Evolutionary conservation across 768 basidiomycete species (phyloP), one percentile per base, ranked within the genome.

Genomic region (Rhodotorula graminis): DNA sequence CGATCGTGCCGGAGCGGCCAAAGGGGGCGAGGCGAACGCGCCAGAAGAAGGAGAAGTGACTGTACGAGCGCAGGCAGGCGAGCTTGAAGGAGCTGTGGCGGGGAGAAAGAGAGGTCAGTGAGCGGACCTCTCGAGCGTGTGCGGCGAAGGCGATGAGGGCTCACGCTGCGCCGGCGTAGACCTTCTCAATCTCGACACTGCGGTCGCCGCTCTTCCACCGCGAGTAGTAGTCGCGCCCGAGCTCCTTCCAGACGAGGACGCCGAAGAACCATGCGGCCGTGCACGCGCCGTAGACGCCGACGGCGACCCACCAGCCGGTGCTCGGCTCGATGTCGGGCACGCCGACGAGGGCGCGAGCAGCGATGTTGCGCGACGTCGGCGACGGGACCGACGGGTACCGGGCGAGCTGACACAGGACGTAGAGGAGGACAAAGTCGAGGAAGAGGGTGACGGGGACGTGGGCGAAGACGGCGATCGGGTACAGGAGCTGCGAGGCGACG

Each of bases 361-460:
- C 42, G 37, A 68, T 21, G 61, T 50, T 65, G 19, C 21, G 49
- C 18, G 63, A 23, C 3, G 66, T 52, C 23, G 50, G 50, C 27
- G 50, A 42, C 5, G 71, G 71, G 55, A 72, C 49, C 10, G 74
- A 50, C 10, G 70, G 71, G 52, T 40, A 62, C 7, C 61, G 52
- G 3, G 69, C 70, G 65, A 72, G 57, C 58, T 76, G 74, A 15
- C 25, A 10, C 57, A 76, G 65, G 55, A 65, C 27, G 74, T 76
- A 72, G 31, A 72, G 42, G 61, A 67, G 61, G 58, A 62, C 66
- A 61, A 67, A 76, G 64, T 72, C 74, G 71, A 76, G 74, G 62
- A 72, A 76, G 57, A 72, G 50, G 50, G 67, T 69, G 0, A 49
- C 62, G 25, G 69, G 71, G 61, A 66, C 49, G 61, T 70, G 71